A percentile compares a stretch with the other conserved stretches of the same genome.
phyloP scores from a whole-genome alignment of 306 rosid species.

The Inga leiocalycina region DNA sequence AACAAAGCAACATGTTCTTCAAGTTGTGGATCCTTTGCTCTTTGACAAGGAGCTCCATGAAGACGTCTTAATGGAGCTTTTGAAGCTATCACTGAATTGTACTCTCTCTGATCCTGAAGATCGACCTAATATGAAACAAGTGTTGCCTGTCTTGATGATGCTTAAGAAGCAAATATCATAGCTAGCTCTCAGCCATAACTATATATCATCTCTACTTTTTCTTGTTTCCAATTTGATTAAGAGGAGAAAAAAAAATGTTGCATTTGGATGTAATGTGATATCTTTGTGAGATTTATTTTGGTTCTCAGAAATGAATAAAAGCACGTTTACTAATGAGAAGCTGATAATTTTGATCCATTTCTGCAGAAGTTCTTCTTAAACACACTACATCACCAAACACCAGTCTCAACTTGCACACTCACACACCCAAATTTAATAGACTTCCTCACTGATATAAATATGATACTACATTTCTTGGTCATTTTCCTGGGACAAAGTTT shows the following conservation, averaged over 20 bases:
- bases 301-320: not conserved
- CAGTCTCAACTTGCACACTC: not conserved
- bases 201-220: not conserved
- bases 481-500: slow-evolving; percentile 75
- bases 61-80: slow-evolving; percentile 48
- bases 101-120: slow-evolving; percentile 59
- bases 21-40: slow-evolving; percentile 59
- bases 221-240: not conserved
- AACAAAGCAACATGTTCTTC: slow-evolving; percentile 31
- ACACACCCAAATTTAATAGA: not conserved
- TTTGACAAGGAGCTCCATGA: slow-evolving; percentile 31
- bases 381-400: not conserved
- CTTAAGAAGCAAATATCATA: not conserved
- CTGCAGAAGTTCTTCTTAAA: not conserved
- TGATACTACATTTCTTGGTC: slow-evolving; percentile 2
- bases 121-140: slow-evolving; percentile 64
- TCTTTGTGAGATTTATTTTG: not conserved
- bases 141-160: not conserved
- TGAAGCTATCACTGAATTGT: slow-evolving; percentile 67
- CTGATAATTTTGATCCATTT: not conserved
- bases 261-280: not conserved
- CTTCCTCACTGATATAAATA: not conserved
- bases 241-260: not conserved
- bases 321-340: not conserved
- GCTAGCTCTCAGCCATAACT: not conserved